phyloP scores from a whole-genome alignment of 345 rosid species.

The Draba incana region DNA sequence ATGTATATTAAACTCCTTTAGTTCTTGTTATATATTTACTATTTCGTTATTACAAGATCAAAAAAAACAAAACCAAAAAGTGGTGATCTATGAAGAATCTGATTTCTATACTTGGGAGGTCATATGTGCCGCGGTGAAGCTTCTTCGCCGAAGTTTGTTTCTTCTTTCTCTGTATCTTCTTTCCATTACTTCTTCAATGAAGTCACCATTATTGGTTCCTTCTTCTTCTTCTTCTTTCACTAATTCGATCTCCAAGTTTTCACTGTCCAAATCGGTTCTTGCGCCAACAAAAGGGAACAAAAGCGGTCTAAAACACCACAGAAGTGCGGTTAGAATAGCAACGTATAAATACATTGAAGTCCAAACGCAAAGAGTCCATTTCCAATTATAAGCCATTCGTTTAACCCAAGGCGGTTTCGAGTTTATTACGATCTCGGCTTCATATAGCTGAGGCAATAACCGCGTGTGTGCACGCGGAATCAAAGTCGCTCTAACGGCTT shows the following conservation, averaged over 20 bases:
- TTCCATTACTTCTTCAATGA: slow-evolving; percentile 39
- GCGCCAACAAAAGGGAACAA: slow-evolving; percentile 43
- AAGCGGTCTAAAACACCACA: slow-evolving; percentile 50
- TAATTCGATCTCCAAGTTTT: slow-evolving; percentile 10
- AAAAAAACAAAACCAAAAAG: neutral
- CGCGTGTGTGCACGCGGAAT: slow-evolving; percentile 68
- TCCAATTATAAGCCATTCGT: slow-evolving; percentile 69
- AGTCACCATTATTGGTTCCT: neutral
- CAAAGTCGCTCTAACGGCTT: slow-evolving; percentile 56
- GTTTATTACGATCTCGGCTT: slow-evolving; percentile 56
- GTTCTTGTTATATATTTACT: slow-evolving; percentile 3
- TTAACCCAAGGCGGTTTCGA: slow-evolving; percentile 71
- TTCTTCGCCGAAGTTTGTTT: slow-evolving; percentile 36
- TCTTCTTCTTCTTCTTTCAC: slow-evolving; percentile 11
- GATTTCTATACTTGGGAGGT: slow-evolving; percentile 15
- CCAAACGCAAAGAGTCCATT: slow-evolving; percentile 78
- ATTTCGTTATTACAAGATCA: slow-evolving; percentile 17
- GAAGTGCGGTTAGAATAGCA: slow-evolving; percentile 41
- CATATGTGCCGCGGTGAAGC: slow-evolving; percentile 13
- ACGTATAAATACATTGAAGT: slow-evolving; percentile 55
- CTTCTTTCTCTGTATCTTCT: slow-evolving; percentile 54
- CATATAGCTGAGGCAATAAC: slow-evolving; percentile 63
- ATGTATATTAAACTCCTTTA: neutral
- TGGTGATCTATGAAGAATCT: neutral
- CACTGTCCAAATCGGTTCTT: neutral